Percentiles rank a stretch among this genome's conserved stretches.
phyloP scores from a whole-genome alignment of 78 protist species.

The Speleostelium caveatum region DNA sequence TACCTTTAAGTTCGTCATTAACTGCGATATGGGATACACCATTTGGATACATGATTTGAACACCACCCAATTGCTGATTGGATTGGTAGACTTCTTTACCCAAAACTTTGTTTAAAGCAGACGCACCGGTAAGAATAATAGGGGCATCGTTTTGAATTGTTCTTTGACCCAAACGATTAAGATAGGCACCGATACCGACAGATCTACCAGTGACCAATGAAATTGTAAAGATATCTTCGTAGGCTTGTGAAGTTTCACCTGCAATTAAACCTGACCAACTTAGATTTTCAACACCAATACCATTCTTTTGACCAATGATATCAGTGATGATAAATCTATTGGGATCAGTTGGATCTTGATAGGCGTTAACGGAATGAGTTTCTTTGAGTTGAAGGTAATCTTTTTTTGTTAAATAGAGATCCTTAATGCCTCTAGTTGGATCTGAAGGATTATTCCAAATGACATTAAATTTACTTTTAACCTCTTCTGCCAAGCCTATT shows the following conservation, averaged over 20 bases:
- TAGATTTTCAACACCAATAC: slow-evolving; percentile 98
- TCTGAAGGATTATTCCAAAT: slow-evolving; percentile 85
- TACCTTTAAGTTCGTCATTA: slow-evolving; percentile 90
- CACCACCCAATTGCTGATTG: slow-evolving; percentile 97
- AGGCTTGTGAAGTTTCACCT: slow-evolving; percentile 97
- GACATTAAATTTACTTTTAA: slow-evolving; percentile 84
- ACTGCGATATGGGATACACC: slow-evolving; percentile 95
- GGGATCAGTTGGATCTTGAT: slow-evolving; percentile 12
- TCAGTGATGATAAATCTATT: slow-evolving; percentile 80
- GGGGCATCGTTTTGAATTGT: slow-evolving; percentile 90
- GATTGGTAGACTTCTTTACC: slow-evolving; percentile 95
- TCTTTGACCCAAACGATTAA: slow-evolving; percentile 97
- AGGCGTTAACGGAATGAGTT: slow-evolving; percentile 27
- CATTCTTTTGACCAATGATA: slow-evolving; percentile 91
- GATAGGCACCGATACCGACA: slow-evolving; percentile 99
- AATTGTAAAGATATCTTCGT: slow-evolving; percentile 95
- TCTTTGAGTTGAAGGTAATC: slow-evolving; percentile 78
- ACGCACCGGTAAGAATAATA: slow-evolving; percentile 96
- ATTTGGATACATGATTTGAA: slow-evolving; percentile 96
- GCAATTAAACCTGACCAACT: slow-evolving; percentile 97
- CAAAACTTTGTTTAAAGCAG: slow-evolving; percentile 96
- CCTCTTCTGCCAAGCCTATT: slow-evolving; percentile 96
- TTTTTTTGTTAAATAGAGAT: slow-evolving; percentile 90
- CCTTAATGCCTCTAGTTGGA: slow-evolving; percentile 86
- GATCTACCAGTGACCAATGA: slow-evolving; percentile 95